Conservation (phyloP, 164 flowering plant species). For the Cinnamomum chago region DNA sequence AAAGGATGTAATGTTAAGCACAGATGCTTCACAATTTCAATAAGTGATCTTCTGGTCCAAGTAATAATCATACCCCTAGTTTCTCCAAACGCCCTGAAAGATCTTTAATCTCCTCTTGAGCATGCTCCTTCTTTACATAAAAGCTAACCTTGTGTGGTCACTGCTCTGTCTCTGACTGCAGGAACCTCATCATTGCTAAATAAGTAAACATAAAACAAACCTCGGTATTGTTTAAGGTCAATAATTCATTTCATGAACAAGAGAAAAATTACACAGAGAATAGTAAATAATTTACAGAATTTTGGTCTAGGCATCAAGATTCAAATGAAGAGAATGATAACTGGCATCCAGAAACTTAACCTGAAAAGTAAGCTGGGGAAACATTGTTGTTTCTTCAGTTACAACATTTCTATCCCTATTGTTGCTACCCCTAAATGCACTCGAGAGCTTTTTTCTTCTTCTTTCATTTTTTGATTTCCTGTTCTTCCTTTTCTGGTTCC, state of each 20-base stretch:
- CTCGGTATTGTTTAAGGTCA: neutral
- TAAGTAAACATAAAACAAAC: neutral
- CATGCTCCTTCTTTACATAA: constrained; percentile 71
- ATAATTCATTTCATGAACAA: neutral
- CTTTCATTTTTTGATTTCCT: no score
- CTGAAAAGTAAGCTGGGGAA: constrained; percentile 82
- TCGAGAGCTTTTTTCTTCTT: no score
- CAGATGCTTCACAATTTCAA: neutral
- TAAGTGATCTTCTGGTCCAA: neutral
- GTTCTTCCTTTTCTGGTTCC: no score
- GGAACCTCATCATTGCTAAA: constrained; percentile 1
- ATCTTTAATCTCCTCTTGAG: constrained; percentile 53
- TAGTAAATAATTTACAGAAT: neutral
- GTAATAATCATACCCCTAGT: constrained; percentile 64
- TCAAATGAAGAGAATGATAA: neutral
- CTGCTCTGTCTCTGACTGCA: constrained; percentile 88
- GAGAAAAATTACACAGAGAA: neutral
- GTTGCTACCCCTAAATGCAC: no score
- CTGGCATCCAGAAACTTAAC: constrained; percentile 26
- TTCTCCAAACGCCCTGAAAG: constrained; percentile 51
- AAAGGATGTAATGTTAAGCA: neutral
- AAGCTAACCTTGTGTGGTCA: constrained; percentile 95
- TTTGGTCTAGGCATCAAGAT: neutral
- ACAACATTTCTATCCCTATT: constrained; percentile 79
- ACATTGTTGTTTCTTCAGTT: constrained; percentile 68